phyloP scores from a whole-genome alignment of 2,329 filamentous ascomycete genomes.

The Colletotrichum gigasporum region DNA sequence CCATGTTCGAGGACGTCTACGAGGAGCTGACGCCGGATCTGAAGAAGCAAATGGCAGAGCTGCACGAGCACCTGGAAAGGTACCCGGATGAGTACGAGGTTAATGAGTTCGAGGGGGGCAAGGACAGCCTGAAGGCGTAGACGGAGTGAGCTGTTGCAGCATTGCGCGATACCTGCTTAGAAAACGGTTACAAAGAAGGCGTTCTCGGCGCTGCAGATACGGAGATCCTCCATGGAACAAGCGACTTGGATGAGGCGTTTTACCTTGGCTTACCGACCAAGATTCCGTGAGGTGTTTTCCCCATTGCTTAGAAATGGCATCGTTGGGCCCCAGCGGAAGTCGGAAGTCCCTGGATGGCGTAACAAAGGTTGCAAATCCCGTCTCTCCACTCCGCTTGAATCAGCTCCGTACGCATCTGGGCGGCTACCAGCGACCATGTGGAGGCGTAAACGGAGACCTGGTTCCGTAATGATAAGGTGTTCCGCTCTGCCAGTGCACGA shows the following conservation, averaged over 20 bases:
- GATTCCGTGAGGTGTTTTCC: not conserved
- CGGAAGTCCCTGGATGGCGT: conserved; percentile 17
- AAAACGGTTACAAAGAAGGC: not conserved
- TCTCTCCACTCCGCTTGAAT: conserved; percentile 10
- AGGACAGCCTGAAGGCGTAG: conserved; percentile 64
- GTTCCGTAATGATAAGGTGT: conserved; percentile 15
- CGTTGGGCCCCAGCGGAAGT: not conserved
- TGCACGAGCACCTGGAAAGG: conserved; percentile 80
- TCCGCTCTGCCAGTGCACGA: not conserved
- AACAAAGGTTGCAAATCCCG: conserved; percentile 9
- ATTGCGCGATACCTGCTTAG: not conserved
- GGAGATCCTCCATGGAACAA: not conserved
- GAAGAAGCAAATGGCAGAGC: conserved; percentile 73
- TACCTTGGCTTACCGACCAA: not conserved
- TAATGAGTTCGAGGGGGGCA: conserved; percentile 77
- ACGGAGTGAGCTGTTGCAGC: not conserved
- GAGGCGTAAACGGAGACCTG: conserved; percentile 12
- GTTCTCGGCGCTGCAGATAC: not conserved
- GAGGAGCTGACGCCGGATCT: conserved; percentile 85
- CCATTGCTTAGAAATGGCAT: conserved; percentile 13
- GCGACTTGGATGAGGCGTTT: not conserved
- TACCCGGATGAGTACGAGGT: conserved; percentile 96
- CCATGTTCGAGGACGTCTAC: conserved; percentile 90
- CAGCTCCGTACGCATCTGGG: conserved; percentile 12
- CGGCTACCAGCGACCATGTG: not conserved